Evolutionary conservation across 164 flowering plant genomes (phyloP), one percentile per base, ranked within the genome.

Genomic region (Annona squamosa): DNA sequence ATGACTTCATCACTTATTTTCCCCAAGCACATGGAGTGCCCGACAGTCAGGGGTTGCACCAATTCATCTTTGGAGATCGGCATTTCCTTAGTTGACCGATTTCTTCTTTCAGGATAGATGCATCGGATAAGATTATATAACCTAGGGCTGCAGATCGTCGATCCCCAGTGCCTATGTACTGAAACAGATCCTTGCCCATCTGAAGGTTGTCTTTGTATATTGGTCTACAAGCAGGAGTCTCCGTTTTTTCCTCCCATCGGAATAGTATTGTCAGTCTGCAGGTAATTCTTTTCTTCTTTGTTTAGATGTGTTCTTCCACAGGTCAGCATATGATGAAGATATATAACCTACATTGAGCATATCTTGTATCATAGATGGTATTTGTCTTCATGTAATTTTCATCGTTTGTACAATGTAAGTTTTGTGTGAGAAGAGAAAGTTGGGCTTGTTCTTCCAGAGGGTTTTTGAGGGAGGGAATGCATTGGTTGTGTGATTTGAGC

Each of bases 171-270:
- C 57, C 62, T 67, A 61, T 47, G 26, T 48, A 71, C 44, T 3
- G 10, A 68, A 71, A 80, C 82, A 67, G 72, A 62, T n/a, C 59
- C 73, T 59, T 74, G 67, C 46, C 62, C 75, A 71, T 42, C 81
- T 59, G 18, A 65, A 69, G 62, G 42, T 52, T 52, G 73, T 76
- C 77, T 72, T 68, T 87, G 91, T 90, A 88, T 78, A 90, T 87
- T 82, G 84, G 84, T 85, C 84, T 67, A 72, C 80, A 80, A 74
- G 83, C 81, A 82, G 85, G 79, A 80, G 79, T 82, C 70, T 70
- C 64, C 61, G 72, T 72, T 75, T 71, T 74, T 52, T 78, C 69
- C 74, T 57, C 37, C 74, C 41, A 66, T 72, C 64, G 80, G 82
- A 78, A 78, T 76, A 82, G 76, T 81, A 72, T 79, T 68, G 42